These are phyloP conservation scores for Marasmius tenuissimus DNA, from an alignment of 1,284 basidiomycete genomes.

Conservation along the genomic window DNA sequence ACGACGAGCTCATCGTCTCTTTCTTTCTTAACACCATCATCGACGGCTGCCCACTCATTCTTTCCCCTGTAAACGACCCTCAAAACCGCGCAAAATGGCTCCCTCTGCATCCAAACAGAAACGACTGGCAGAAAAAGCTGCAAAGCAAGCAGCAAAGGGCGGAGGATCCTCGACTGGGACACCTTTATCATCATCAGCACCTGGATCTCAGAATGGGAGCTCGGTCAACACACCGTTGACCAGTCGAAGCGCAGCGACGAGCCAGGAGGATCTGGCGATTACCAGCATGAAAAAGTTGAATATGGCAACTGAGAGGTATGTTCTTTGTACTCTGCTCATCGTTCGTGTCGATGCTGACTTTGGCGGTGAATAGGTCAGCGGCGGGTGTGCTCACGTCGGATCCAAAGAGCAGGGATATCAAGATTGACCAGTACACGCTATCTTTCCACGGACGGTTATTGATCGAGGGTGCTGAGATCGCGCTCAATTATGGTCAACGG, in stretches of 20 bases:
- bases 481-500: constrained; percentile 96
- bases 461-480: constrained; percentile 85
- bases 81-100: constrained; percentile 45
- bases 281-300: constrained; percentile 84
- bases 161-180: constrained; percentile 32
- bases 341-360: constrained; percentile 11
- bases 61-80: background rate
- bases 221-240: constrained; percentile 79
- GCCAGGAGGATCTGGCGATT: constrained; percentile 61
- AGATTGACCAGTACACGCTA: constrained; percentile 94
- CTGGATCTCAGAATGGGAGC: constrained; percentile 48
- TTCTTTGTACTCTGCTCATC: constrained; percentile 2
- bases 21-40: background rate
- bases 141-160: constrained; percentile 73
- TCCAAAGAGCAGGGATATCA: constrained; percentile 91
- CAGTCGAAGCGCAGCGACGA: constrained; percentile 70
- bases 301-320: constrained; percentile 83
- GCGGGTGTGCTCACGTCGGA: constrained; percentile 94
- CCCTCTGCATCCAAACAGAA: constrained; percentile 84
- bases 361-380: constrained; percentile 60
- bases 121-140: constrained; percentile 87
- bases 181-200: constrained; percentile 53
- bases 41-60: background rate
- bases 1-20: background rate
- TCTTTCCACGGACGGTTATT: constrained; percentile 97